Base-by-base conservation (phyloP, 1,284 basidiomycete genomes). In the Mycena citricolor region DNA sequence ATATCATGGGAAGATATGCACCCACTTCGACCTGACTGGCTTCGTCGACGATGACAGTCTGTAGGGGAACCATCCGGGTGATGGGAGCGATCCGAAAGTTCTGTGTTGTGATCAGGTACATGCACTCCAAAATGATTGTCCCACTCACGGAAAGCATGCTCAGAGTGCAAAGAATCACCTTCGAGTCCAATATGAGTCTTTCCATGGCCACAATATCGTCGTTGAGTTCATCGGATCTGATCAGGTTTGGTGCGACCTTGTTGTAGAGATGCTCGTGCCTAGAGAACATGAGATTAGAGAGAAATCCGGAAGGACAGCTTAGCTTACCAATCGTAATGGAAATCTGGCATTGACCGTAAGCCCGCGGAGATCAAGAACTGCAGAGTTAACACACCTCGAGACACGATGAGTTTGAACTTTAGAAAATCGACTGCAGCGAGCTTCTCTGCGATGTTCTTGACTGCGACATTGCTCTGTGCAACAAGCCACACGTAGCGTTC, bases 191-290 rank as follows among this genome's bases (percentile, higher is more conserved):
- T n/a, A 80, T 51, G 21, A 41, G 57, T 54, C 56, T 50, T 26
- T 57, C 60, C n/a, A 55, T 62, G 14, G 22, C 68, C 31, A 40
- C 66, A 0, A 51, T 39, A 24, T 61, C 39, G 7, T 39, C 1
- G 16, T 54, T 37, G 63, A 81, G 68, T 0, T 42, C 36, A 36
- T 68, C 65, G 2, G 75, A 73, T 13, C 62, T 57, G 33, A 82
- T 74, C 19, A 79, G 47, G 32, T 72, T 67, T 0, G 32, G 40
- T 21, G 58, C 46, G 16, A 81, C 57, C 14, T 66, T 54, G 8
- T 62, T 45, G 47, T 84, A 84, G 0, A 82, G 59, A 51, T 83
- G 76, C 39, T 83, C 81, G 54, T 84, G 80, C 80, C 82, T 85
- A 43, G 5, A 39, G 36, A 26, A 42, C 33, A 52, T 17, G 11